Conservation (phyloP, 202 grass and related monocot genomes). For the Eragrostis tef region DNA sequence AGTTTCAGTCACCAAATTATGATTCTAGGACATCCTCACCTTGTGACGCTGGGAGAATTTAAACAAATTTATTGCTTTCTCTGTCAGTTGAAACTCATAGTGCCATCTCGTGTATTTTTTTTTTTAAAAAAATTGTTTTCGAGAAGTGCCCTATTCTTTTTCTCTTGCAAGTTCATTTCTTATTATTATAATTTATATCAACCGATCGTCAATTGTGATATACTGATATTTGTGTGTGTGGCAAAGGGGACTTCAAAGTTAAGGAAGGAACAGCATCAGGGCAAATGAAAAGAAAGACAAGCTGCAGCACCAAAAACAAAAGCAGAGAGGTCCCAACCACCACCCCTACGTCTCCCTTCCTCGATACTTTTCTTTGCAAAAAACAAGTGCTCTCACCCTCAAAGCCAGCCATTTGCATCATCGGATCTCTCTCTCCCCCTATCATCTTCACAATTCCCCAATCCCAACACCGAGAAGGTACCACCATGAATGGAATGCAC, state of each 20-base stretch:
- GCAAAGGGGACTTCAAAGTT: conserved; percentile 23
- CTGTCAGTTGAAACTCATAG: not conserved
- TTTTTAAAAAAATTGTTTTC: not conserved
- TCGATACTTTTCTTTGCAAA: conserved; percentile 58
- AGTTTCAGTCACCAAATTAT: conserved; percentile 29
- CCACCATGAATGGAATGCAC: conserved; percentile 40
- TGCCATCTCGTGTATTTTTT: not conserved
- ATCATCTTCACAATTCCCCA: conserved; percentile 43
- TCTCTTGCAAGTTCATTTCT: conserved; percentile 31
- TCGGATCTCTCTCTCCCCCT: conserved; percentile 52
- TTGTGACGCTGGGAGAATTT: conserved; percentile 19
- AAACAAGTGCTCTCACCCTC: conserved; percentile 36
- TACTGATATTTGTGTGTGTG: not conserved
- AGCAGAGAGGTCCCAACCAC: conserved; percentile 3
- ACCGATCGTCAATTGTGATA: conserved; percentile 25
- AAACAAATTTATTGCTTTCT: not conserved
- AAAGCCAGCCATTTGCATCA: conserved; percentile 40
- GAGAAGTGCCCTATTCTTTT: not conserved
- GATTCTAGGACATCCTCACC: not conserved
- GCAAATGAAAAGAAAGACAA: conserved; percentile 50
- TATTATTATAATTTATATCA: conserved; percentile 30
- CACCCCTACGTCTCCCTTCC: conserved; percentile 22
- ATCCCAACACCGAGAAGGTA: conserved; percentile 45
- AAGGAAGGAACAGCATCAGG: conserved; percentile 43
- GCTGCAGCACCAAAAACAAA: conserved; percentile 36